These are phyloP conservation scores for Malassezia dermatis DNA, from an alignment of 1,284 basidiomycete species.

Conservation along the genomic window DNA sequence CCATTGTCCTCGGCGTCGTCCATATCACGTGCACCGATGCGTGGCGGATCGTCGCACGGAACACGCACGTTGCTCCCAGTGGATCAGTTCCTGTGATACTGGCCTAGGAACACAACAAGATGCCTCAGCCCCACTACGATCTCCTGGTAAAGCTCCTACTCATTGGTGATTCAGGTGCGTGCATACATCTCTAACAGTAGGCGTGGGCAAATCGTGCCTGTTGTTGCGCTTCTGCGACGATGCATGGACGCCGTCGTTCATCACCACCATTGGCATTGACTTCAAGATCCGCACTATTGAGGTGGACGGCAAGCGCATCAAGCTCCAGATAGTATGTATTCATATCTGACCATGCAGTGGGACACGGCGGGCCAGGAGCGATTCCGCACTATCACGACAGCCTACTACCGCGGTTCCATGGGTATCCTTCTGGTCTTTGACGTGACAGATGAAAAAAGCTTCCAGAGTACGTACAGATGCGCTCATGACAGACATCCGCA, in stretches of 20 bases:
- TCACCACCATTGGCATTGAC: conserved; percentile 80
- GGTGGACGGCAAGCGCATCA: conserved; percentile 87
- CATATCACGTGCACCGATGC: background rate
- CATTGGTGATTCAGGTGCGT: conserved; percentile 29
- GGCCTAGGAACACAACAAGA: conserved; percentile 13
- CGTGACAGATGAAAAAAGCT: conserved; percentile 93
- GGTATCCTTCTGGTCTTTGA: conserved; percentile 97
- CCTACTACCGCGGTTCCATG: conserved; percentile 99
- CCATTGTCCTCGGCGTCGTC: background rate
- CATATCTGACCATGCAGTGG: conserved; percentile 57
- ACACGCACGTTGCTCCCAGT: background rate
- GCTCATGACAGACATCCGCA: conserved; percentile 70
- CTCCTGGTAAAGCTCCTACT: conserved; percentile 42
- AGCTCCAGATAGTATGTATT: conserved; percentile 79
- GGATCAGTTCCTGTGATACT: background rate
- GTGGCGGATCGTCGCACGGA: background rate
- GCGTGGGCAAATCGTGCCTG: conserved; percentile 91
- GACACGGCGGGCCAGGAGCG: conserved; percentile 98
- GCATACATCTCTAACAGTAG: conserved; percentile 10
- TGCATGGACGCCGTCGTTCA: conserved; percentile 98
- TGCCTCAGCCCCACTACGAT: conserved; percentile 45
- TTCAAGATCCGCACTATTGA: conserved; percentile 78
- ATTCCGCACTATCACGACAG: conserved; percentile 97
- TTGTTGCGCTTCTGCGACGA: conserved; percentile 98
- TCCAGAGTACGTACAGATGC: conserved; percentile 66